Conservation (phyloP, 75 land plant species). For the Sequoiadendron giganteum region DNA sequence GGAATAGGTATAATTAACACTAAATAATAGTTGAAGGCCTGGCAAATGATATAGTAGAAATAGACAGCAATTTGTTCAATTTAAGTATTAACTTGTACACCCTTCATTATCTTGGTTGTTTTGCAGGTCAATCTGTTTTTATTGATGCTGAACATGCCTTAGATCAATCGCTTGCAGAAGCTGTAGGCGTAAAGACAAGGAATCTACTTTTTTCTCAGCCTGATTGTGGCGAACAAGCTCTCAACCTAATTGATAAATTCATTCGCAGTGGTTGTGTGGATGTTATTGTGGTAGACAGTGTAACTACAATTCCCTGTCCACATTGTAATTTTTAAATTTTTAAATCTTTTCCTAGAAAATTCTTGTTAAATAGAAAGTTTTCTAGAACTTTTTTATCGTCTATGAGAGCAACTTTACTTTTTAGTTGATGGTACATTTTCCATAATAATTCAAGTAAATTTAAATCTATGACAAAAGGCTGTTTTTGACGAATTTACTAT, state of each 20-base stretch:
- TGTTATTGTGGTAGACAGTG: constrained; percentile 98
- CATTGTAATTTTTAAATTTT: background rate
- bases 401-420: background rate
- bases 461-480: background rate
- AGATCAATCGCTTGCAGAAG: constrained; percentile 79
- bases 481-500: constrained; percentile 4
- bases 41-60: background rate
- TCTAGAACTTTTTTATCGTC: background rate
- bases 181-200: constrained; percentile 79
- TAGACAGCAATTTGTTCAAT: background rate
- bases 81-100: background rate
- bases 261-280: constrained; percentile 86
- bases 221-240: constrained; percentile 92
- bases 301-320: constrained; percentile 26
- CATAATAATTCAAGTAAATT: background rate
- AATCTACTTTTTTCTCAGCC: constrained; percentile 89
- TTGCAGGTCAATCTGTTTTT: constrained; percentile 80
- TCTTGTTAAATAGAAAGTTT: background rate
- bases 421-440: background rate
- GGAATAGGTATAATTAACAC: background rate
- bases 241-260: constrained; percentile 82
- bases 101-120: background rate
- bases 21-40: background rate
- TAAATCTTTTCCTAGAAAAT: background rate
- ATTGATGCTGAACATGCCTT: constrained; percentile 98